Base-by-base conservation (phyloP, 169 alveolate species). In the Cyclospora cayetanensis region DNA sequence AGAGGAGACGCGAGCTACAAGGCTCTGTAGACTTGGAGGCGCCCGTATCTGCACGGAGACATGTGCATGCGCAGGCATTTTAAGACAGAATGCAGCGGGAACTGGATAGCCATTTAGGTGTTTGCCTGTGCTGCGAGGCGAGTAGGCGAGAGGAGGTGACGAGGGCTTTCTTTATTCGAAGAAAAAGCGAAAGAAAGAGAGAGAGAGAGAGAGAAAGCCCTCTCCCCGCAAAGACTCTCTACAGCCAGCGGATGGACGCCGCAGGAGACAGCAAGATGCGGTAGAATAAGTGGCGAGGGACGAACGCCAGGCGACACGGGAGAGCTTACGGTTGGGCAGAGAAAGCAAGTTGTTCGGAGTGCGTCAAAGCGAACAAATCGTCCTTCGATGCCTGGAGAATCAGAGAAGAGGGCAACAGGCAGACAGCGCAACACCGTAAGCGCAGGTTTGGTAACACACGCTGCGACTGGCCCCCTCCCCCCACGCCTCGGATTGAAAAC, bases 31-130 rank as follows among this genome's bases (percentile, higher is more conserved):
- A 29, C 80, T 68, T 12, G 18, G 41, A 9, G 80, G 34, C 27
- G 80, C 80, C 50, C 27, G 15, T 22, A 68, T 46, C 80, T 68
- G 80, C 80, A 68, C n/a, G n/a, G n/a, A n/a, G n/a, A n/a, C n/a
- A n/a, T n/a, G n/a, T n/a, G n/a, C n/a, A n/a, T n/a, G n/a, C n/a
- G n/a, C n/a, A n/a, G n/a, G n/a, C n/a, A n/a, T n/a, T n/a, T n/a
- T n/a, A n/a, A n/a, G n/a, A n/a, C n/a, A n/a, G n/a, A n/a, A n/a
- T n/a, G n/a, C n/a, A n/a, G n/a, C n/a, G n/a, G n/a, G n/a, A n/a
- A n/a, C n/a, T n/a, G n/a, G n/a, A n/a, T n/a, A n/a, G n/a, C n/a
- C n/a, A n/a, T n/a, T n/a, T n/a, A n/a, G n/a, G n/a, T n/a, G n/a
- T n/a, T n/a, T n/a, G n/a, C n/a, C n/a, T n/a, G n/a, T n/a, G n/a